Base-by-base conservation (phyloP, 495 filamentous ascomycete species). In the Margaritispora aquatica region DNA sequence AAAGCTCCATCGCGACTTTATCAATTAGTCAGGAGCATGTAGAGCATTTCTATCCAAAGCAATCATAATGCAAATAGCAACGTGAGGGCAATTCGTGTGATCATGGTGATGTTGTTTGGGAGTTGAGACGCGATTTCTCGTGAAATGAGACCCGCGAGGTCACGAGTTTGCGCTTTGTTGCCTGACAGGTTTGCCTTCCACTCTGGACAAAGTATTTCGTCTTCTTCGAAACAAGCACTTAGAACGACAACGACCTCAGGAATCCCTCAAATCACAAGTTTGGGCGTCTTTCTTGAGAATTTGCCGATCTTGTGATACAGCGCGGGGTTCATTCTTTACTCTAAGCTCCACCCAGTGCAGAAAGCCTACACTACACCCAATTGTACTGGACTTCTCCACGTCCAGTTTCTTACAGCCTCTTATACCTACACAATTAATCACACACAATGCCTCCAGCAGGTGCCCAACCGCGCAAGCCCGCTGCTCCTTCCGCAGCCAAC, bases 1-100 rank as follows among this genome's bases (percentile, higher is more conserved):
- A 90, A 51, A 79, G 73, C 61, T 88, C 86, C 87, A 84, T 65
- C 22, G 19, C 36, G 26, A 56, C n/a, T n/a, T n/a, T n/a, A n/a
- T n/a, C n/a, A 29, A n/a, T 23, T 50, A 50, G 13, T 23, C 24
- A 2, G 21, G 47, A 23, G 24, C 24, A 10, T 11, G 8, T 23
- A 24, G 8, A 24, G 8, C 24, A 50, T 26, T 22, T 23, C 26
- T 26, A 17, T 50, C 20, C 11, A 4, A 23, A 24, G 47, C 47
- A 50, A 8, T 50, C 47, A 24, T 50, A 23, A 8, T 26, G 47
- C 47, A 44, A 44, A 44, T 9, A 44, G 15, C 38, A 44, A 44
- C 10, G 7, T 44, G 38, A 44, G 38, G 8, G 3, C 11, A 44
- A n/a, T 44, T 17, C 8, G 7, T 44, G 38, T 44, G 38, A 44